Base-by-base conservation (phyloP, 805 yeast genomes). In the Saccharomycopsis microspora region DNA sequence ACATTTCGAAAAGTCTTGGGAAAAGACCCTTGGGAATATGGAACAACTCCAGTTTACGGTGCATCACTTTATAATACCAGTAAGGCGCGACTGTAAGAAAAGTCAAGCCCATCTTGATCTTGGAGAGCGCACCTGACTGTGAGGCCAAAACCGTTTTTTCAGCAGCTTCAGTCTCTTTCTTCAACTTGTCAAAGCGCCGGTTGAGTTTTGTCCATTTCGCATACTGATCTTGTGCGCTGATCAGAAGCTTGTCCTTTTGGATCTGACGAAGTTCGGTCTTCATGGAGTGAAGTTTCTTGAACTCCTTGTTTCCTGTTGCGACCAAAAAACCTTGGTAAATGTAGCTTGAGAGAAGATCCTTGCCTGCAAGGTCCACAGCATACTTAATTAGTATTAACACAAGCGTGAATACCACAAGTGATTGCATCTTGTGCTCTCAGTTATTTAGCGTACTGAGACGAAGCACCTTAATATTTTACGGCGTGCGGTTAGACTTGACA, bases 141-240 rank as follows among this genome's bases (percentile, higher is more conserved):
- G 33, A 42, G 34, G 39, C 49, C 4, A 67, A 57, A 9, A 82
- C 58, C 7, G 62, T 57, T 39, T 63, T 60, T 45, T 69, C 72
- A 42, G 75, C 55, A 5, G 56, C 49, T 11, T 69, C 72, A 40
- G 82, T 65, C 51, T 83, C 78, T 10, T 63, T 68, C 41, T 71
- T 69, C 44, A 85, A 58, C 50, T 74, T 71, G 54, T 82, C 88
- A 49, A 72, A 66, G 56, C 72, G 74, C 43, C 98, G 74, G 58
- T 87, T 89, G 53, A 89, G 70, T 61, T 87, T 87, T 1, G 97
- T 94, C 97, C 97, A 93, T 58, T 76, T 81, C 32, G 97, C 96
- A 62, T 90, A 93, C 58, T 93, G 80, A 61, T 93, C 97, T 63
- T 90, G 96, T 1, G 97, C 90, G 47, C 86, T 76, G 6, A 88